phyloP scores from a whole-genome alignment of 768 basidiomycete genomes.

The Porpolomopsis calyptriformis region DNA sequence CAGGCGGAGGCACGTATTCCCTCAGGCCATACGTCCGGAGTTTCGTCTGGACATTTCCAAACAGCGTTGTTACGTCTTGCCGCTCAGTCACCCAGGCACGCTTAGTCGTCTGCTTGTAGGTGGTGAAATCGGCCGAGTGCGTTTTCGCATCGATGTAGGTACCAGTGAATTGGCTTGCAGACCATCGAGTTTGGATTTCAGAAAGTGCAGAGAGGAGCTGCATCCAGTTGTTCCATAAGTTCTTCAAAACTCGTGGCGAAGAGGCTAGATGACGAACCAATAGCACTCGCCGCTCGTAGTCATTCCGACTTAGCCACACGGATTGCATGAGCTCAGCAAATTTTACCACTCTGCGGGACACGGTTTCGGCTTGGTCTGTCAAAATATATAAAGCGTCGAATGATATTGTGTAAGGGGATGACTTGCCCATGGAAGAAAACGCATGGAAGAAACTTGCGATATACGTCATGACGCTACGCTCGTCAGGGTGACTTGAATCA shows the following conservation, averaged over 20 bases:
- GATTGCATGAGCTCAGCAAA: conserved; percentile 94
- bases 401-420: neutral
- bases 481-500: conserved; percentile 80
- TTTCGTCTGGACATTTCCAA: conserved; percentile 91
- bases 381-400: conserved; percentile 7
- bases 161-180: conserved; percentile 50
- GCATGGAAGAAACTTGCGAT: conserved; percentile 97
- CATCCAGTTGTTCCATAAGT: conserved; percentile 3
- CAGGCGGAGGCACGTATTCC: conserved; percentile 71
- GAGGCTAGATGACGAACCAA: conserved; percentile 34
- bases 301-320: conserved; percentile 78
- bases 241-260: neutral
- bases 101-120: conserved; percentile 80
- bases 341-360: conserved; percentile 86
- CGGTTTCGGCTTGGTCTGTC: conserved; percentile 89
- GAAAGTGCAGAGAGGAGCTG: conserved; percentile 60
- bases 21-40: conserved; percentile 80
- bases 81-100: conserved; percentile 83
- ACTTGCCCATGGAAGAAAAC: conserved; percentile 89
- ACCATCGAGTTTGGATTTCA: conserved; percentile 63
- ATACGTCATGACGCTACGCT: conserved; percentile 96
- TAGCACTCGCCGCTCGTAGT: conserved; percentile 82
- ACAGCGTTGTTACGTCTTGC: conserved; percentile 77
- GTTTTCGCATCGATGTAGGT: conserved; percentile 77
- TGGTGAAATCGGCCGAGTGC: conserved; percentile 58